phyloP scores from a whole-genome alignment of 148 eudicot genomes.

The Rhododendron mucronatum region DNA sequence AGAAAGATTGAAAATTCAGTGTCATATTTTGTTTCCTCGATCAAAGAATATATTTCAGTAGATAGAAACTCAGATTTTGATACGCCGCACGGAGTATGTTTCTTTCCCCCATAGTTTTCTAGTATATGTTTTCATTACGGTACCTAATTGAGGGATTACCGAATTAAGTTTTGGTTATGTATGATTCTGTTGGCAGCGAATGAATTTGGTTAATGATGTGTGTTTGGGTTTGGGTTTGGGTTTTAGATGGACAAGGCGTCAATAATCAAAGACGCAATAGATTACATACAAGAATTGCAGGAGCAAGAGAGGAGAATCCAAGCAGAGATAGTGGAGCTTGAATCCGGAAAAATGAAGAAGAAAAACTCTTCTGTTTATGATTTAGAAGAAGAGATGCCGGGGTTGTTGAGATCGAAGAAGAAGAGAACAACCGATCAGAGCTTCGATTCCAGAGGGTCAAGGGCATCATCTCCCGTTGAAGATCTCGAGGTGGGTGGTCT shows the following conservation, averaged over 20 bases:
- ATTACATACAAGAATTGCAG: slow-evolving; percentile 59
- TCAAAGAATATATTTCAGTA: too few relatives aligned
- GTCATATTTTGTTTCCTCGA: background rate
- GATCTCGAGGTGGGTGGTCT: slow-evolving; percentile 50
- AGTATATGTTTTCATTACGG: too few relatives aligned
- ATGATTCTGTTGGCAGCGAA: too few relatives aligned
- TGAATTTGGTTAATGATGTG: background rate
- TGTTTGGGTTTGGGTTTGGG: background rate
- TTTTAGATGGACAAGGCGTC: slow-evolving; percentile 90
- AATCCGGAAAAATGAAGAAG: slow-evolving; percentile 21
- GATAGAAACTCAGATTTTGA: background rate
- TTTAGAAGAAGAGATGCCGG: slow-evolving; percentile 1
- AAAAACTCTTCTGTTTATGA: background rate
- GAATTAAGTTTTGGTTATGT: too few relatives aligned
- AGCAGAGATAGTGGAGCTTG: slow-evolving; percentile 51
- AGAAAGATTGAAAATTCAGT: background rate
- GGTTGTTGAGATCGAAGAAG: slow-evolving; percentile 34
- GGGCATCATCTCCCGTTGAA: slow-evolving; percentile 38
- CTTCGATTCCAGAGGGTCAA: slow-evolving; percentile 18
- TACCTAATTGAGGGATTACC: too few relatives aligned
- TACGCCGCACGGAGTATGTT: background rate
- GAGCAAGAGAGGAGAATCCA: slow-evolving; percentile 53
- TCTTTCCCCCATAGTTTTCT: background rate
- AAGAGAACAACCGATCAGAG: slow-evolving; percentile 26
- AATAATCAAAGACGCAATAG: slow-evolving; percentile 75